phyloP scores from a whole-genome alignment of 257 asterid genomes.

The Phtheirospermum japonicum region DNA sequence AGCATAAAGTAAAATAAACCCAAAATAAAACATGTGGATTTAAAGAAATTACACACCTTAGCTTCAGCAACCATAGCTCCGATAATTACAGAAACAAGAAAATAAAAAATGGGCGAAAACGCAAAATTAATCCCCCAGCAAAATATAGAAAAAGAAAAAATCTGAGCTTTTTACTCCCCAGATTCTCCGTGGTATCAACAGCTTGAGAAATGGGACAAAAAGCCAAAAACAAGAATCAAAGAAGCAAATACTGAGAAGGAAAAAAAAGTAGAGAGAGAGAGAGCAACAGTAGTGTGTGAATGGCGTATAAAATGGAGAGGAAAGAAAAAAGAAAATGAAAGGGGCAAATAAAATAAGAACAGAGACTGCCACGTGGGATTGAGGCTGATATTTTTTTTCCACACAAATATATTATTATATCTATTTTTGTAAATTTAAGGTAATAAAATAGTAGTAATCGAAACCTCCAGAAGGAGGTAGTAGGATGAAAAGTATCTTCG shows the following conservation, averaged over 20 bases:
- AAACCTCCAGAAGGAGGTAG: slow-evolving; percentile 52
- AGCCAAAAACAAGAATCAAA: slow-evolving; percentile 11
- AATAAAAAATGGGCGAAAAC: slow-evolving; percentile 15
- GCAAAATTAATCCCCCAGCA: slow-evolving; percentile 22
- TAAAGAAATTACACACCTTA: slow-evolving; percentile 42
- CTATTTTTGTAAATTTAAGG: not conserved
- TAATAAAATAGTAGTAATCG: slow-evolving; percentile 37
- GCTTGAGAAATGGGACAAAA: slow-evolving; percentile 12
- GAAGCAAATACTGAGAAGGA: slow-evolving; percentile 18
- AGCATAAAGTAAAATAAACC: not conserved
- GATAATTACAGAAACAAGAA: slow-evolving; percentile 15
- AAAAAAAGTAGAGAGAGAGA: too few species aligned
- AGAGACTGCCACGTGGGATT: slow-evolving; percentile 47
- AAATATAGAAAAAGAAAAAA: not conserved
- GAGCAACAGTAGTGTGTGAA: slow-evolving; percentile 14
- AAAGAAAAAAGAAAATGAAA: slow-evolving; percentile 27
- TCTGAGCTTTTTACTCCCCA: slow-evolving; percentile 18
- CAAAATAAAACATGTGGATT: too few species aligned
- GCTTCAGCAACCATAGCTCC: slow-evolving; percentile 59
- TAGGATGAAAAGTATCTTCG: slow-evolving; percentile 33
- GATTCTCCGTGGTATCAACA: slow-evolving; percentile 16
- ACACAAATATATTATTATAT: not conserved
- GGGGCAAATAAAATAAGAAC: slow-evolving; percentile 17
- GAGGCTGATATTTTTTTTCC: not conserved
- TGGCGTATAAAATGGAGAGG: slow-evolving; percentile 31